A percentile compares a stretch with the other conserved stretches of the same genome.
Conservation (phyloP, 2,329 filamentous ascomycete genomes). For the Macrophomina pseudophaseolina region DNA sequence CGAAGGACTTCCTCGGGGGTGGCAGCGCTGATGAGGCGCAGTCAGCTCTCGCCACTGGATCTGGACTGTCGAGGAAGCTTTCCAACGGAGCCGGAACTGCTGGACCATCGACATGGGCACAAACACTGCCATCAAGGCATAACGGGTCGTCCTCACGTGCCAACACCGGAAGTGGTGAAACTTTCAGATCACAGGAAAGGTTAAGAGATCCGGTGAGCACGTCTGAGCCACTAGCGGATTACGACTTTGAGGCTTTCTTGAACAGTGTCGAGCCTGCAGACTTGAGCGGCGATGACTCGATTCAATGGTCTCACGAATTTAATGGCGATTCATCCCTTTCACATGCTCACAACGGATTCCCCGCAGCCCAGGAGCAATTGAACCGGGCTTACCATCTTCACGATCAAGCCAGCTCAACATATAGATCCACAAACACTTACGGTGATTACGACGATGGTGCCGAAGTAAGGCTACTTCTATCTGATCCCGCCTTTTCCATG, state of each 20-base stretch:
- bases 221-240: neutral
- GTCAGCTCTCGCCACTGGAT: constrained; percentile 16
- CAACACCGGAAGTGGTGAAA: constrained; percentile 8
- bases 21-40: constrained; percentile 28
- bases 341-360: neutral
- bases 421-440: neutral
- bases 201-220: constrained; percentile 6
- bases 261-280: neutral
- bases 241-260: constrained; percentile 8
- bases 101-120: constrained; percentile 23
- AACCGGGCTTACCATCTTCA: neutral
- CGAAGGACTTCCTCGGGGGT: constrained; percentile 26
- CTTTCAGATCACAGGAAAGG: neutral
- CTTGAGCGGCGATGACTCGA: neutral
- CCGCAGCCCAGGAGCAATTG: neutral
- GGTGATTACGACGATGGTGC: constrained; percentile 28
- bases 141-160: constrained; percentile 21
- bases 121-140: constrained; percentile 27
- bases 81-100: constrained; percentile 20
- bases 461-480: constrained; percentile 28
- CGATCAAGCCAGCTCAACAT: neutral
- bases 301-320: neutral
- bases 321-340: neutral
- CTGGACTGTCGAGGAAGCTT: constrained; percentile 27
- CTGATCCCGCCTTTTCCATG: constrained; percentile 25